These are phyloP conservation scores for Parathielavia appendiculata DNA, from an alignment of 495 filamentous ascomycete species.

Conservation along the genomic window DNA sequence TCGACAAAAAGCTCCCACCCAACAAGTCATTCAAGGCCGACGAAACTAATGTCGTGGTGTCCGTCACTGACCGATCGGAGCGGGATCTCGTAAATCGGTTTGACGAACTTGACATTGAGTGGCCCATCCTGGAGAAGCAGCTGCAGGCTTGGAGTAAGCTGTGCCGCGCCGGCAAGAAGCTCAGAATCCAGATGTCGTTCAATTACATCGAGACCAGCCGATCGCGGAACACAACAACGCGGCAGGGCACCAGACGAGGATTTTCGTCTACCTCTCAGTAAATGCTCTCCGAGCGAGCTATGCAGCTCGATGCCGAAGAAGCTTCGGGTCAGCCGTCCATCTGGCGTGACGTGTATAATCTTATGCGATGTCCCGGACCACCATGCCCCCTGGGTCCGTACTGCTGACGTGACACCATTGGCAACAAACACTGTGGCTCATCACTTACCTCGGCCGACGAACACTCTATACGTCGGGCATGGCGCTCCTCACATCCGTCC, in stretches of 20 bases:
- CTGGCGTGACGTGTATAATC: not conserved
- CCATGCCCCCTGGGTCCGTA: not conserved
- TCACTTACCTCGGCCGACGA: conserved; percentile 50
- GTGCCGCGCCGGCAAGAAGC: not conserved
- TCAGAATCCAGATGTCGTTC: not conserved
- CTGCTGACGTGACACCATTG: not conserved
- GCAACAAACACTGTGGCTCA: conserved; percentile 40
- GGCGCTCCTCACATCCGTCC: conserved; percentile 40
- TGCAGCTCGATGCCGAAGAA: not conserved
- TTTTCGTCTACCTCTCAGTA: not conserved
- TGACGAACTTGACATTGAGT: not conserved
- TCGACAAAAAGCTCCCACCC: not conserved
- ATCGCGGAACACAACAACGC: not conserved
- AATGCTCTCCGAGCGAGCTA: not conserved
- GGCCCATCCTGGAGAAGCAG: not conserved
- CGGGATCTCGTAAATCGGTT: not conserved
- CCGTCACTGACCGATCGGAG: not conserved
- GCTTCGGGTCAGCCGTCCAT: not conserved
- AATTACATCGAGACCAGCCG: not conserved
- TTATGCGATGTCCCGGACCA: not conserved
- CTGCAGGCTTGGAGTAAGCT: not conserved
- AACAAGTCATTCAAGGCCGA: not conserved
- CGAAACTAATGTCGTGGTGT: not conserved
- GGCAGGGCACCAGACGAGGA: not conserved
- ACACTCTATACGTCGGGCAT: conserved; percentile 51